Base-by-base conservation (phyloP, 352 stramenopile genomes). In the Pythium monospermum region DNA sequence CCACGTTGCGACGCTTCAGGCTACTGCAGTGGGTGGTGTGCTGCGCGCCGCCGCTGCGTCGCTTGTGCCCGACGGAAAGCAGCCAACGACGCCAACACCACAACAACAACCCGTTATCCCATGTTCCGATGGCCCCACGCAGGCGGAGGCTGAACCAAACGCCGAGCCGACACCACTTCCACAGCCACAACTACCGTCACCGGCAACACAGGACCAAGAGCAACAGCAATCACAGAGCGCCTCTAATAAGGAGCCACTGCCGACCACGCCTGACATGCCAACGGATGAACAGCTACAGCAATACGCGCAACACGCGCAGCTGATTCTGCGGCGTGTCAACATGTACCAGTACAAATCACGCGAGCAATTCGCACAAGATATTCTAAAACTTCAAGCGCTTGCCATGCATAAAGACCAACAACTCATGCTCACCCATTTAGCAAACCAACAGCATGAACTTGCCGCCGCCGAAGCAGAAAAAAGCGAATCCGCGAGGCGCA, bases 261-360 rank as follows among this genome's bases (percentile, higher is more conserved):
- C n/a, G n/a, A n/a, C n/a, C n/a, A n/a, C n/a, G n/a, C n/a, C n/a
- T n/a, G n/a, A n/a, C n/a, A n/a, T n/a, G 13, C 15, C 36, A 8
- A 22, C 10, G 15, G 36, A 42, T n/a, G 36, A n/a, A 8, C 18
- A n/a, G 16, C 58, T 26, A n/a, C 35, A 44, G 18, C 22, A 47
- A 44, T 64, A 55, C 22, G 38, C 43, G n/a, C 19, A 33, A 31
- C 45, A 48, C 10, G 57, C 50, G 5, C 33, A 53, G 26, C 16
- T 45, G 33, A 66, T 66, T 25, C 25, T 60, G 11, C 2, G 4
- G 1, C 25, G 33, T 2, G 33, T 56, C 42, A 64, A 59, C 21
- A 54, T 39, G 36, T 85, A 85, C 46, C 65, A 87, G 37, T 89
- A 85, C 58, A 66, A 57, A 30, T 71, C 75, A 21, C 48, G 57